A percentile compares a stretch with the other conserved stretches of the same genome.
Conservation (phyloP, 2,329 filamentous ascomycete species). For the Leptoxyphium fumago region DNA sequence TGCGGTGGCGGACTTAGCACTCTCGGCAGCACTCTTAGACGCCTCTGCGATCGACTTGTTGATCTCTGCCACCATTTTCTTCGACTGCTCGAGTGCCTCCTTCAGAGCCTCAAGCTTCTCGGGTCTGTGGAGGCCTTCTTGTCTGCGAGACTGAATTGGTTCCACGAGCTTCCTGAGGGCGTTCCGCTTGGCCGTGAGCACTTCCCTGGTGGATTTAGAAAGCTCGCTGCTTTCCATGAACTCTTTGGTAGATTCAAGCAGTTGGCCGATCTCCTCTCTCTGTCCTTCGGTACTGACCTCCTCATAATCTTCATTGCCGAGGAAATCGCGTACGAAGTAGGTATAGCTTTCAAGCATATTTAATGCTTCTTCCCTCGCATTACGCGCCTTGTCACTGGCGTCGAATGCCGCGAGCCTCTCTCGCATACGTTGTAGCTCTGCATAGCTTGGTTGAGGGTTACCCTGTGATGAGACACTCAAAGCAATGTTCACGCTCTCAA, state of each 20-base stretch:
- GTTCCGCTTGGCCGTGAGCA: slow-evolving; percentile 62
- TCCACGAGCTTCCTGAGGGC: slow-evolving; percentile 62
- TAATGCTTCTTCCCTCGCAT: slow-evolving; percentile 67
- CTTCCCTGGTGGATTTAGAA: slow-evolving; percentile 56
- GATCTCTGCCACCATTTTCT: slow-evolving; percentile 55
- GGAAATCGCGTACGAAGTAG: slow-evolving; percentile 71
- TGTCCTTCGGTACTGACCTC: slow-evolving; percentile 54
- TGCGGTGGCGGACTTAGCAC: slow-evolving; percentile 20
- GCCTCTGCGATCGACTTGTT: slow-evolving; percentile 55
- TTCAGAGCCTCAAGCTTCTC: slow-evolving; percentile 52
- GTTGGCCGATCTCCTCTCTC: slow-evolving; percentile 50
- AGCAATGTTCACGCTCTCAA: slow-evolving; percentile 38
- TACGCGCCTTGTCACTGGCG: slow-evolving; percentile 62
- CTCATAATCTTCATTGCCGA: slow-evolving; percentile 63
- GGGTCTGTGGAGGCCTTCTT: slow-evolving; percentile 59
- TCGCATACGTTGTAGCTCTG: slow-evolving; percentile 45
- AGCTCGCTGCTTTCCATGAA: slow-evolving; percentile 80
- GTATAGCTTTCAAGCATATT: slow-evolving; percentile 92
- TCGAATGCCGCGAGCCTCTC: slow-evolving; percentile 68
- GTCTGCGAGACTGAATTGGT: slow-evolving; percentile 60
- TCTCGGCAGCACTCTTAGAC: slow-evolving; percentile 15
- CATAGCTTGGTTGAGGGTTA: slow-evolving; percentile 43
- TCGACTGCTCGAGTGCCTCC: slow-evolving; percentile 55
- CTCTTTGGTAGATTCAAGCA: slow-evolving; percentile 56
- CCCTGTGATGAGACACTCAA: slow-evolving; percentile 31